A percentile compares a stretch with the other conserved stretches of the same genome.
phyloP scores from a whole-genome alignment of 2,329 filamentous ascomycete genomes.

The Tolypocladium amazonense region DNA sequence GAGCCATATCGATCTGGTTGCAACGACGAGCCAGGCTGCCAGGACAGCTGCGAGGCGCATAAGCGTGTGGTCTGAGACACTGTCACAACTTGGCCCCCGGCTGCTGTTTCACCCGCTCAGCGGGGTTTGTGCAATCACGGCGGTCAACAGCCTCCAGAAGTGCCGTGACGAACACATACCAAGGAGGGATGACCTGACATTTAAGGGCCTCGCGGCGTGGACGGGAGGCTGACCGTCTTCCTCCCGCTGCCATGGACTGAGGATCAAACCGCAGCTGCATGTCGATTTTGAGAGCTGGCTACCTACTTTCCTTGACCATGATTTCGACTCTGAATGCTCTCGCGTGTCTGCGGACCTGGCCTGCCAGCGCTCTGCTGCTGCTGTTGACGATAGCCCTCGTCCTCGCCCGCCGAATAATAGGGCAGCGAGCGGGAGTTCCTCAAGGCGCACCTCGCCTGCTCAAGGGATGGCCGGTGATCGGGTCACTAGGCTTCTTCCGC shows the following conservation, averaged over 20 bases:
- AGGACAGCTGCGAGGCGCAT: not conserved
- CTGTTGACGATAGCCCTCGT: slow-evolving; percentile 1
- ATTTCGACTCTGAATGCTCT: not conserved
- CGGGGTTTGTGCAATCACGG: not conserved
- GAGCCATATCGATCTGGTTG: not conserved
- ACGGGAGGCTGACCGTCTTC: not conserved
- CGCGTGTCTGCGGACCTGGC: slow-evolving; percentile 5
- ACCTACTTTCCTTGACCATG: not conserved
- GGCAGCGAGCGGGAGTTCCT: slow-evolving; percentile 11
- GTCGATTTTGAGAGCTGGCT: not conserved
- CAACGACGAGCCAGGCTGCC: not conserved
- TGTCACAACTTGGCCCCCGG: not conserved
- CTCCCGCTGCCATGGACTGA: not conserved
- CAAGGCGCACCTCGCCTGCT: slow-evolving; percentile 13
- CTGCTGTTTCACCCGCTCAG: not conserved
- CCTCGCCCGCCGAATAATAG: not conserved
- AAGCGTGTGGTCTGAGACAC: not conserved
- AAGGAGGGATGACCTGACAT: not conserved
- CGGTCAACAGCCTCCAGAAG: not conserved
- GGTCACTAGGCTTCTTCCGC: slow-evolving; percentile 34
- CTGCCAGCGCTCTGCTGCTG: slow-evolving; percentile 2
- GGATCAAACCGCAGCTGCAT: not conserved
- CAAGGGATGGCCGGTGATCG: slow-evolving; percentile 28
- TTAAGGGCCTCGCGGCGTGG: not conserved
- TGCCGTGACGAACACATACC: not conserved